Evolutionary conservation across 2,329 filamentous ascomycete species (phyloP), one percentile per base, ranked within the genome.

Genomic region (Aureobasidium uvarum): DNA sequence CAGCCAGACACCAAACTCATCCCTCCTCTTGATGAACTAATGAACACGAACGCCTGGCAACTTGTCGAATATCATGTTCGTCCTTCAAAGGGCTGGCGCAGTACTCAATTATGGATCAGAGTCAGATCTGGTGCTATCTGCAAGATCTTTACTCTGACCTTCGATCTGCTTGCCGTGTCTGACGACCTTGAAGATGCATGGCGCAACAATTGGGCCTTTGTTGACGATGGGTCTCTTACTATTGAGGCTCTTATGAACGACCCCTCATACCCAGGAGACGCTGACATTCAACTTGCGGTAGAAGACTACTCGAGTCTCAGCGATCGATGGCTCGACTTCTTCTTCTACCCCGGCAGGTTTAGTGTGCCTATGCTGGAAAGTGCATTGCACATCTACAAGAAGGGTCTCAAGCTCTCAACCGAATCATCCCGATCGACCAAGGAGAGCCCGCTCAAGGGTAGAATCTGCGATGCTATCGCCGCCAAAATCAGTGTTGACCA

Each of bases 261-360:
- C 50, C 70, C 75, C 1, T 72, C 76, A 14, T 79, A 76, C 55
- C 78, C 78, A 1, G 74, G 72, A 20, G 76, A 76, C 59, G 70
- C 16, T 55, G 73, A 23, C 67, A 71, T 46, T 20, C 63, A 45
- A 51, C 55, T 66, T 13, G 31, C 38, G 14, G 71, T 72, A 25
- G 74, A 74, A 16, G 70, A 74, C 36, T 66, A 67, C n/a, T 69
- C 71, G 2, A 72, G 71, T 20, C 69, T 72, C 1, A 74, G 75
- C 81, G 91, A 96, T 71, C 90, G 90, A 74, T 99, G 95, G 95
- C 80, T 97, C 10, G 83, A 89, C 33, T 89, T 90, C 69, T 86
- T 99, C 66, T 84, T 98, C 71, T 87, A 86, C 66, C 94, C 95
- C 1, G 92, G 91, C 18, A 86, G 89, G 63, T 98, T 96, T 73